Conservation (phyloP, 140 eudicot genomes). For the Senecio squalidus region DNA sequence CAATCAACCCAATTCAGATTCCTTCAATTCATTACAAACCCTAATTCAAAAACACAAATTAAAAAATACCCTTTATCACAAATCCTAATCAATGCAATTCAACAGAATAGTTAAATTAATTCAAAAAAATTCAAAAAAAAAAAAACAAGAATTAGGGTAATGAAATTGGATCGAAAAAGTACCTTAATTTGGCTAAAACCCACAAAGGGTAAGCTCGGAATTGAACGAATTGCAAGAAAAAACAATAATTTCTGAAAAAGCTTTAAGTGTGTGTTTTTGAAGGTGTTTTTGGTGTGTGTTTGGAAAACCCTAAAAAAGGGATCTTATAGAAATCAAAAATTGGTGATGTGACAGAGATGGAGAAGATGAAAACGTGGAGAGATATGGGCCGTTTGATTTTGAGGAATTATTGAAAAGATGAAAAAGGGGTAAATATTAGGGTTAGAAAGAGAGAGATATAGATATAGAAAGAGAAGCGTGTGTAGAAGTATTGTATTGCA, state of each 20-base stretch:
- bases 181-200: constrained; percentile 28
- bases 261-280: neutral
- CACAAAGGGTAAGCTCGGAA: constrained; percentile 15
- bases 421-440: constrained; percentile 40
- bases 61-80: constrained; percentile 9
- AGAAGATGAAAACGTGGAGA: constrained; percentile 45
- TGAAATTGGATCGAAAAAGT: constrained; percentile 22
- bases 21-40: constrained; percentile 33
- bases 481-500: constrained; percentile 8
- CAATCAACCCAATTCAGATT: constrained; percentile 14
- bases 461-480: constrained; percentile 21
- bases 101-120: no score
- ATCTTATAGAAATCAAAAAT: constrained; percentile 6
- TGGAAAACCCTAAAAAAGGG: constrained; percentile 45
- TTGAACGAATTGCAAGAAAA: neutral
- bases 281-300: constrained; percentile 10
- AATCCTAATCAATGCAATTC: constrained; percentile 10
- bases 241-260: neutral
- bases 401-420: constrained; percentile 23
- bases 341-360: constrained; percentile 10
- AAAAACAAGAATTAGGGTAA: constrained; percentile 4
- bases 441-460: constrained; percentile 26
- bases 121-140: neutral
- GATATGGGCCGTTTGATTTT: constrained; percentile 50
- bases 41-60: constrained; percentile 23